Conservation (phyloP, 352 stramenopile genomes). For the Plasmopara halstedii region DNA sequence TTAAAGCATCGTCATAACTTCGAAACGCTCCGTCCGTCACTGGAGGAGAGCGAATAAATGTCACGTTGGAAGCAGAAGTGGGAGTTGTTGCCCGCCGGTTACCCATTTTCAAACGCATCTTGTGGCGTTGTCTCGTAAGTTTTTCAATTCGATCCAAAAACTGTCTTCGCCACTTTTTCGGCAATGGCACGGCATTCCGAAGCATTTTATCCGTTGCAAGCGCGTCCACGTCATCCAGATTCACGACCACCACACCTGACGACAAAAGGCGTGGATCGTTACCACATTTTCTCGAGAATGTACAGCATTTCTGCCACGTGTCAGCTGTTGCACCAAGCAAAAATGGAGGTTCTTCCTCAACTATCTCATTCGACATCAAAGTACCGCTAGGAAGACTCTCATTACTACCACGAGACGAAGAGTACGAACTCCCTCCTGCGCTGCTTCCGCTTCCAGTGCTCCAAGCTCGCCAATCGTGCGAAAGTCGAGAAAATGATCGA, state of each 20-base stretch:
- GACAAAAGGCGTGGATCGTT: conserved; percentile 45
- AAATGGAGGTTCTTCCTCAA: conserved; percentile 51
- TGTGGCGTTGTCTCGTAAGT: conserved; percentile 50
- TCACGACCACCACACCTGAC: conserved; percentile 57
- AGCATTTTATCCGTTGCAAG: conserved; percentile 51
- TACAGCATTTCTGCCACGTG: conserved; percentile 59
- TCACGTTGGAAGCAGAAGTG: conserved; percentile 20
- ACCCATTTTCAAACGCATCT: conserved; percentile 43
- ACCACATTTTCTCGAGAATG: conserved; percentile 34
- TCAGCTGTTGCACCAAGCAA: conserved; percentile 56
- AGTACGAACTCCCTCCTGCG: conserved; percentile 8
- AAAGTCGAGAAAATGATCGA: conserved; percentile 46
- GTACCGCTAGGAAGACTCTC: conserved; percentile 15
- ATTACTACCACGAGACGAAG: conserved; percentile 22
- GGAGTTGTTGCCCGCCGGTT: conserved; percentile 30
- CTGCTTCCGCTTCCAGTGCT: conserved; percentile 23
- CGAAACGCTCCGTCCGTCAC: conserved; percentile 26
- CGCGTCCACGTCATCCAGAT: conserved; percentile 49
- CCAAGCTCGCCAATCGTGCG: conserved; percentile 58
- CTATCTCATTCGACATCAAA: conserved; percentile 1
- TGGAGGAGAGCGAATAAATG: conserved; percentile 31
- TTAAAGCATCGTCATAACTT: conserved; percentile 34
- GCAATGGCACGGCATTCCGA: conserved; percentile 46
- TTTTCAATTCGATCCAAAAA: conserved; percentile 73
- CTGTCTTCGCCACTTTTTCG: conserved; percentile 69